phyloP scores from a whole-genome alignment of 345 rosid species.

The Camelina hispida region DNA sequence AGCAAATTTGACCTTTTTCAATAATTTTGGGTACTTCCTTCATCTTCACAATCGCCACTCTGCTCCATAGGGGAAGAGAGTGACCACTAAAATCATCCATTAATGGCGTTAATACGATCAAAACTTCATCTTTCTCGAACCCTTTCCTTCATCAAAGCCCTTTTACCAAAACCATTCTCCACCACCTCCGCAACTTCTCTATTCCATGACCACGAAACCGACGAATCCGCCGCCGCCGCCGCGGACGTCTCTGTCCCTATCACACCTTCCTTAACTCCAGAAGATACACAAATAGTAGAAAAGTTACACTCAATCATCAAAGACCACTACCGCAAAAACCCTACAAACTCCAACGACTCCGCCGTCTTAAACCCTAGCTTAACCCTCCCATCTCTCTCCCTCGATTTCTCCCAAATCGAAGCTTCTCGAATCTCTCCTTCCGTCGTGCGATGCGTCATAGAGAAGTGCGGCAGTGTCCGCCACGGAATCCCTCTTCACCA shows the following conservation, averaged over 20 bases:
- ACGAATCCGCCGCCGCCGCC: conserved; percentile 33
- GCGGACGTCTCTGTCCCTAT: background rate
- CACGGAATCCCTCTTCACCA: conserved; percentile 82
- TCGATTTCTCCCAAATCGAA: conserved; percentile 57
- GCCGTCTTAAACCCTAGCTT: conserved; percentile 51
- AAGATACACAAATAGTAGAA: conserved; percentile 58
- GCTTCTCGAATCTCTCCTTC: conserved; percentile 54
- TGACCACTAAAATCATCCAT: conserved; percentile 16
- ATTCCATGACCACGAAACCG: conserved; percentile 22
- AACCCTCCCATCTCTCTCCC: conserved; percentile 68
- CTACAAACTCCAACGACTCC: conserved; percentile 45
- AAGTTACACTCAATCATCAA: conserved; percentile 68
- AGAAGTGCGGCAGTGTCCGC: conserved; percentile 68
- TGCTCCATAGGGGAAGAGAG: conserved; percentile 10
- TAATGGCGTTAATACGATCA: conserved; percentile 51
- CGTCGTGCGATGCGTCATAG: conserved; percentile 60
- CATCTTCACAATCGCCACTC: background rate
- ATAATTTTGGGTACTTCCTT: background rate
- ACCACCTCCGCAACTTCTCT: conserved; percentile 38
- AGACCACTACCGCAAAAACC: conserved; percentile 83
- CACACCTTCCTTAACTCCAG: conserved; percentile 47
- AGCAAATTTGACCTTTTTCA: conserved; percentile 23
- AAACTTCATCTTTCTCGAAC: conserved; percentile 39
- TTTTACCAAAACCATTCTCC: conserved; percentile 30
- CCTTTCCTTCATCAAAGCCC: conserved; percentile 38